Evolutionary conservation across 2,329 filamentous ascomycete genomes (phyloP).

Genomic region (Talaromyces amestolkiae): DNA sequence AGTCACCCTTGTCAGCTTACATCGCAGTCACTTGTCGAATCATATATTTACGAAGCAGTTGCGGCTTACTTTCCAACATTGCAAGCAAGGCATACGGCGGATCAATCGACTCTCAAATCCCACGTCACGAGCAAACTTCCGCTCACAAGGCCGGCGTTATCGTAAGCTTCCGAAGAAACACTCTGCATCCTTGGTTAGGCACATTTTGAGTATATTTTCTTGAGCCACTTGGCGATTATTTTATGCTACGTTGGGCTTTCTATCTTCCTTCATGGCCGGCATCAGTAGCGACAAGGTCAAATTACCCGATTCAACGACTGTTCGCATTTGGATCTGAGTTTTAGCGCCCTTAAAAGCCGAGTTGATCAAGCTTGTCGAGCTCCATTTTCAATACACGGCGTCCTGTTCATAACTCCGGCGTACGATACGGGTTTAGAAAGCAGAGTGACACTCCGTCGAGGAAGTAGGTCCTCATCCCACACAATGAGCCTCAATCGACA

Average conservation of each 20-base stretch:
- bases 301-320: slow-evolving; percentile 13
- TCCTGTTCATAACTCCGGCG: not conserved
- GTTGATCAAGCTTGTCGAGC: slow-evolving; percentile 5
- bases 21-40: not conserved
- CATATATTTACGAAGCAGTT: not conserved
- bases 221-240: not conserved
- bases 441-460: not conserved
- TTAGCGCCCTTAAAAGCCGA: not conserved
- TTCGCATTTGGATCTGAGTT: slow-evolving; percentile 3
- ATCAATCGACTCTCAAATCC: not conserved
- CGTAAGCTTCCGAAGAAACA: not conserved
- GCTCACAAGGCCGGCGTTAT: not conserved
- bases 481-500: slow-evolving; percentile 39
- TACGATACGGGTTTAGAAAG: not conserved
- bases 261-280: slow-evolving; percentile 21
- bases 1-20: not conserved
- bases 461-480: not conserved
- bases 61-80: not conserved
- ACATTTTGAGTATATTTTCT: slow-evolving; percentile 8
- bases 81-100: not conserved
- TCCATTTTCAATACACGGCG: not conserved
- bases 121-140: not conserved
- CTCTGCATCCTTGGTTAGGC: not conserved
- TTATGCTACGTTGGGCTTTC: slow-evolving; percentile 3
- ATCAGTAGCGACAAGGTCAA: slow-evolving; percentile 14